These are phyloP conservation scores for Zarea fungicola DNA, from an alignment of 2,329 filamentous ascomycete species.

Conservation along the genomic window DNA sequence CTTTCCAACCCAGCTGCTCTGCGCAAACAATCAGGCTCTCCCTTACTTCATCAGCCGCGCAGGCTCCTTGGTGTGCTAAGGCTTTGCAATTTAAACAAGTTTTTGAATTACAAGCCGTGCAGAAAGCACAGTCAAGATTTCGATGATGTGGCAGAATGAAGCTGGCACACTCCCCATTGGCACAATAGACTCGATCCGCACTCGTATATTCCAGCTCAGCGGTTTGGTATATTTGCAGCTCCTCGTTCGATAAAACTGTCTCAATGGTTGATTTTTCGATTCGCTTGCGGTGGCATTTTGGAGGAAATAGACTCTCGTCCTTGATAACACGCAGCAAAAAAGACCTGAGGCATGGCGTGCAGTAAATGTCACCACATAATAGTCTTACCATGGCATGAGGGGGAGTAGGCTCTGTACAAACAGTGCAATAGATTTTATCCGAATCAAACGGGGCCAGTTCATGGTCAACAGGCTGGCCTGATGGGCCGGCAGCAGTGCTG, in stretches of 20 bases:
- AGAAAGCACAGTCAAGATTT: constrained; percentile 3
- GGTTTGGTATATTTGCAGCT: constrained; percentile 5
- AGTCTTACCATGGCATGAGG: too few species aligned
- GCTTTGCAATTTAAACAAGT: constrained; percentile 11
- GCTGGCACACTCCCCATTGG: constrained; percentile 6
- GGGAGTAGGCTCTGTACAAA: too few species aligned
- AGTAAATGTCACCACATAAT: constrained; percentile 12
- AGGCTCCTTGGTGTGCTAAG: constrained; percentile 6
- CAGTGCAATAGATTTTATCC: too few species aligned
- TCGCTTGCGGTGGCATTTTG: constrained; percentile 10
- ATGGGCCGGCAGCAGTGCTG: too few species aligned
- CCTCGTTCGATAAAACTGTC: constrained; percentile 8
- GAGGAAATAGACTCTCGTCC: constrained; percentile 13
- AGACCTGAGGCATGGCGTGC: constrained; percentile 12
- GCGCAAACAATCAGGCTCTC: constrained; percentile 4
- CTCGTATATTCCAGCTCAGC: constrained; percentile 13
- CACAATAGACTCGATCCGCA: constrained; percentile 11
- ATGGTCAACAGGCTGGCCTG: too few species aligned
- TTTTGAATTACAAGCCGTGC: constrained; percentile 1
- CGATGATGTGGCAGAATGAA: constrained; percentile 10
- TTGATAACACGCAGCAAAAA: constrained; percentile 10
- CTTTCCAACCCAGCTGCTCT: constrained; percentile 3
- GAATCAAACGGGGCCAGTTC: too few species aligned
- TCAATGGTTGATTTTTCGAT: constrained; percentile 10
- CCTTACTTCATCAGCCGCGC: constrained; percentile 5